phyloP scores from a whole-genome alignment of 805 yeast genomes.

The Starmera dryadoides region DNA sequence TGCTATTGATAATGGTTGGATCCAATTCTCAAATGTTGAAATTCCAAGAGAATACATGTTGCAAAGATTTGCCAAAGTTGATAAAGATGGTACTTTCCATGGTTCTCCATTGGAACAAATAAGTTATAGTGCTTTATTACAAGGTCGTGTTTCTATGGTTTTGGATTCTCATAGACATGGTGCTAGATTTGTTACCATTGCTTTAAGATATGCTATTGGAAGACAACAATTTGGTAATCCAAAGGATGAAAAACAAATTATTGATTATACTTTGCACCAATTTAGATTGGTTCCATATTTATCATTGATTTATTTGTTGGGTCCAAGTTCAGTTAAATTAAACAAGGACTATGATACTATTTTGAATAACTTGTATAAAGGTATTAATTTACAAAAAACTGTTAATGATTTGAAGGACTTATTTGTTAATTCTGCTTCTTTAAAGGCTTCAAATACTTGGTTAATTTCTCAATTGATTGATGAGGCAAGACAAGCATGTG shows the following conservation, averaged over 20 bases:
- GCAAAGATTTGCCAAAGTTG: constrained; percentile 69
- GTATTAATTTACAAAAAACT: constrained; percentile 39
- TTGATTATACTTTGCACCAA: constrained; percentile 87
- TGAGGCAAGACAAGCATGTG: constrained; percentile 88
- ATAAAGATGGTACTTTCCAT: constrained; percentile 60
- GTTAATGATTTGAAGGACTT: constrained; percentile 65
- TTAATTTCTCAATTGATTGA: constrained; percentile 71
- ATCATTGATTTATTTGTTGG: constrained; percentile 71
- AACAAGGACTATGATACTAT: constrained; percentile 42
- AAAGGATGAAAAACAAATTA: constrained; percentile 59
- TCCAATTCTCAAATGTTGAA: constrained; percentile 76
- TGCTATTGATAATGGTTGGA: constrained; percentile 96
- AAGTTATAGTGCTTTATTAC: constrained; percentile 78
- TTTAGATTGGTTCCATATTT: constrained; percentile 79
- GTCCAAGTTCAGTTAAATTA: constrained; percentile 62
- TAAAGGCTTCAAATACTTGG: constrained; percentile 91
- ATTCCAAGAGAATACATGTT: constrained; percentile 83
- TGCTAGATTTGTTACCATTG: constrained; percentile 75
- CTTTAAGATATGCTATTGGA: constrained; percentile 82
- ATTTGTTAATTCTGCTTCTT: constrained; percentile 79
- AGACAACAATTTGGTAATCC: constrained; percentile 73
- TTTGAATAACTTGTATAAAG: constrained; percentile 43
- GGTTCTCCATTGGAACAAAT: constrained; percentile 80
- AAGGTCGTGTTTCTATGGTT: constrained; percentile 89
- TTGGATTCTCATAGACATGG: constrained; percentile 76